Base-by-base conservation (phyloP, 163 green algal species). In the Chlamydomonas reinhardtii region DNA sequence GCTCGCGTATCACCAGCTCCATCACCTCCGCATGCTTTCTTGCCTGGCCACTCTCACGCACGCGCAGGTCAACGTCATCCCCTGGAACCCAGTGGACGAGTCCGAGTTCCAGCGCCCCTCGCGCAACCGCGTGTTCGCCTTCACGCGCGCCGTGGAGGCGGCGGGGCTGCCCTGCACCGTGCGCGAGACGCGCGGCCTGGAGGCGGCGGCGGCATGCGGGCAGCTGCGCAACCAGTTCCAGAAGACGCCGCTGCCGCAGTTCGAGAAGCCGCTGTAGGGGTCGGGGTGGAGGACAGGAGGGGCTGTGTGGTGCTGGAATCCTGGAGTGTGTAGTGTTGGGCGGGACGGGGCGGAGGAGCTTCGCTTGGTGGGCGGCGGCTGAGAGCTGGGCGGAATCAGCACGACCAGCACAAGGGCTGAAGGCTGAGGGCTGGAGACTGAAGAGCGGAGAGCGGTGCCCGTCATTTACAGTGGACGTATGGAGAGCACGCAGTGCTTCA, bases 31-130 rank as follows among this genome's bases (percentile, higher is more conserved):
- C 5, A 48, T 14, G 5, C 39, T 8, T 48, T 8, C 39, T 5
- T 48, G 39, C 39, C 8, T n/a, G n/a, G n/a, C n/a, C n/a, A n/a
- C 5, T 8, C 39, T 48, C 39, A 8, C 39, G 5, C 39, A 8
- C 8, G 39, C 61, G 24, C 97, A 99, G 77, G 97, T 99, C 24
- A 99, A 99, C 86, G 62, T 99, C 65, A 99, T 99, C 66, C 97
- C 96, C 35, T 99, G 96, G 91, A 99, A 99, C 87, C 93, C 95
- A 9, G 94, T 99, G 14, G 93, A 94, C 25, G 97, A 98, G 34
- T 90, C 83, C 19, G 90, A 95, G 43, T 99, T 96, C 81, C 62
- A 91, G 48, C 84, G 96, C 2, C 97, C 97, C 37, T 91, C 52
- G 22, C 68, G 86, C 37, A 90, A 90, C 64, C 93, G 87, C 25